Evolutionary conservation across 257 asterid genomes (phyloP).

Genomic region (Solanum lignicaule): DNA sequence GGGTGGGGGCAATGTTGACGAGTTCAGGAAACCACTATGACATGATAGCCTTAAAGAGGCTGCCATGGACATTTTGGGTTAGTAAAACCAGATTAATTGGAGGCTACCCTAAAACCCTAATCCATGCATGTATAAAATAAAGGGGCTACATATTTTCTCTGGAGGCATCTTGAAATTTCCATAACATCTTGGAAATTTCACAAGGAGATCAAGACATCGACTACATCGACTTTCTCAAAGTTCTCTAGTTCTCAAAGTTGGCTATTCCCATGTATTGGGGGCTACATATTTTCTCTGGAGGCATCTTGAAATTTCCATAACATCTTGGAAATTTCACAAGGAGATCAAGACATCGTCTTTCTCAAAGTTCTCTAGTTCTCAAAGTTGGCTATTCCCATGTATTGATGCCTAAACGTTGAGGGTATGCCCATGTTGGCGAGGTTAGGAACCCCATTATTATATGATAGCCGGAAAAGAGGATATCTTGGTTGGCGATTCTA

Average conservation of each 20-base stretch:
- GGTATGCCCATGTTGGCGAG: neutral
- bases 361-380: neutral
- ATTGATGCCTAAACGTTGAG: neutral
- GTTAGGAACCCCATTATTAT: neutral
- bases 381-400: neutral
- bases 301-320: neutral
- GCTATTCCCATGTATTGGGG: neutral
- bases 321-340: neutral
- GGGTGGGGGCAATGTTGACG: neutral
- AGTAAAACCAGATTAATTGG: neutral
- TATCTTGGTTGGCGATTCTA: neutral
- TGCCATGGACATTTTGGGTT: neutral
- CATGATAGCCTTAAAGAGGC: neutral
- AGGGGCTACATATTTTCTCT: neutral
- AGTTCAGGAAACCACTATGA: neutral
- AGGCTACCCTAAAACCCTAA: neutral
- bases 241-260: neutral
- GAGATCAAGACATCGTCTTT: neutral
- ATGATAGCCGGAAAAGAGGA: neutral
- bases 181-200: neutral
- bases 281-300: neutral
- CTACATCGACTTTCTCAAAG: neutral
- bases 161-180: neutral
- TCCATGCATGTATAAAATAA: neutral
- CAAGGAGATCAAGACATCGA: neutral